A percentile compares a stretch with the other conserved stretches of the same genome.
Conservation (phyloP, 345 rosid genomes). For the Punica granatum region DNA sequence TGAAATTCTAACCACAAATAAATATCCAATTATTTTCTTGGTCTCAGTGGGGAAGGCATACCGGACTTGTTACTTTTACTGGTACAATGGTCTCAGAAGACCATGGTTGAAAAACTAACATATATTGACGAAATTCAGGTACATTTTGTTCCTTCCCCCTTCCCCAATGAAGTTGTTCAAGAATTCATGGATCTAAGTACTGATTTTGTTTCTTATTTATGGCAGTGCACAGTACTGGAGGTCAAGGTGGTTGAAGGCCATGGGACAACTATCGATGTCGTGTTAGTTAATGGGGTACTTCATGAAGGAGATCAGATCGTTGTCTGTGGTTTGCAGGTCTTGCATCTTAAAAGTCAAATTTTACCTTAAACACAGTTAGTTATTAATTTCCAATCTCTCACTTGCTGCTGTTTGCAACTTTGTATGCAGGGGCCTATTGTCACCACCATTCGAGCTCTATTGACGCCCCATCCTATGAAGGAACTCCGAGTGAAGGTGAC, state of each 20-base stretch:
- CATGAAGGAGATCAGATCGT: slow-evolving; percentile 94
- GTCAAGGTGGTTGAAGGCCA: slow-evolving; percentile 93
- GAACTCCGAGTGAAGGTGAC: slow-evolving; percentile 89
- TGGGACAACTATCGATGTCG: slow-evolving; percentile 95
- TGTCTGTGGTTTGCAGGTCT: slow-evolving; percentile 89
- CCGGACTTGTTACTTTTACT: slow-evolving; percentile 78
- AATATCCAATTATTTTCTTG: not conserved
- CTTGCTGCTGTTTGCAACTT: slow-evolving; percentile 2
- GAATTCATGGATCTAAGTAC: slow-evolving; percentile 13
- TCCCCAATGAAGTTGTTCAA: not conserved
- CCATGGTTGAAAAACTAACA: slow-evolving; percentile 91
- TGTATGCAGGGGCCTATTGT: slow-evolving; percentile 75
- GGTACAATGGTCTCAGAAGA: slow-evolving; percentile 89
- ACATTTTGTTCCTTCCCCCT: slow-evolving; percentile 3
- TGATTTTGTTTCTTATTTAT: slow-evolving; percentile 20
- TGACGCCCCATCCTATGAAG: slow-evolving; percentile 98
- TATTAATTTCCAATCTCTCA: slow-evolving; percentile 1
- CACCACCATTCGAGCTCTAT: slow-evolving; percentile 71
- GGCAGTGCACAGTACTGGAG: slow-evolving; percentile 94
- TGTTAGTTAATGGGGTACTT: slow-evolving; percentile 80
- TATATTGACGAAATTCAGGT: slow-evolving; percentile 69
- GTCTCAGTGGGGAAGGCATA: slow-evolving; percentile 83
- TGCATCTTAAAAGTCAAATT: slow-evolving; percentile 16
- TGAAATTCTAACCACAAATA: not conserved
- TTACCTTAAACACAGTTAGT: slow-evolving; percentile 1